phyloP scores from a whole-genome alignment of 2,329 filamentous ascomycete genomes.

The Cladosporium sp. region DNA sequence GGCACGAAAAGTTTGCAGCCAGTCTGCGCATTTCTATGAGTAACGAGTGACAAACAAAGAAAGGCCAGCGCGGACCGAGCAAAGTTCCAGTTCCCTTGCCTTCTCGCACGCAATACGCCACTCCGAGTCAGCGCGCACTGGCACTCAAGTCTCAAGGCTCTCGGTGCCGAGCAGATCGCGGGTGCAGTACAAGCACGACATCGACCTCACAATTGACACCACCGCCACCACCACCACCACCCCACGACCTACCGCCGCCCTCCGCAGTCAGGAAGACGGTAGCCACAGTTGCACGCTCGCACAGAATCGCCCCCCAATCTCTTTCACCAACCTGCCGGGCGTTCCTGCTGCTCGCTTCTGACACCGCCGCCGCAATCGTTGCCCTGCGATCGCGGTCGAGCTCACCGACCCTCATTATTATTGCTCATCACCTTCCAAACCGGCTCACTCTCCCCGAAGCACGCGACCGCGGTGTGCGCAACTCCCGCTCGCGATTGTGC shows the following conservation, averaged over 20 bases:
- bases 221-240: constrained; percentile 1
- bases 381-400: not conserved
- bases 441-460: constrained; percentile 2
- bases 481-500: not conserved
- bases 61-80: not conserved
- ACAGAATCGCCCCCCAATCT: not conserved
- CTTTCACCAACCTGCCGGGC: not conserved
- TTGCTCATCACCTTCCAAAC: not conserved
- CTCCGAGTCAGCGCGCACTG: constrained; percentile 4
- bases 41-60: constrained; percentile 17
- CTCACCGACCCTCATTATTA: constrained; percentile 1
- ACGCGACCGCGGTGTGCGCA: constrained; percentile 7
- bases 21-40: constrained; percentile 5
- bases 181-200: constrained; percentile 6
- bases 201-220: constrained; percentile 8
- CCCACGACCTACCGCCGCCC: not conserved
- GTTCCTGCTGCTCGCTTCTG: not conserved
- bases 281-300: not conserved
- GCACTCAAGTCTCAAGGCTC: not conserved
- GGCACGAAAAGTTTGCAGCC: not conserved
- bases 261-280: not conserved
- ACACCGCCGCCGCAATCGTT: not conserved
- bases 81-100: too few species aligned
- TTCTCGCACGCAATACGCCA: constrained; percentile 12
- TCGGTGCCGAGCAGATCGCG: not conserved